Conservation (phyloP, 179 eudicot genomes). For the Corrigiola litoralis region DNA sequence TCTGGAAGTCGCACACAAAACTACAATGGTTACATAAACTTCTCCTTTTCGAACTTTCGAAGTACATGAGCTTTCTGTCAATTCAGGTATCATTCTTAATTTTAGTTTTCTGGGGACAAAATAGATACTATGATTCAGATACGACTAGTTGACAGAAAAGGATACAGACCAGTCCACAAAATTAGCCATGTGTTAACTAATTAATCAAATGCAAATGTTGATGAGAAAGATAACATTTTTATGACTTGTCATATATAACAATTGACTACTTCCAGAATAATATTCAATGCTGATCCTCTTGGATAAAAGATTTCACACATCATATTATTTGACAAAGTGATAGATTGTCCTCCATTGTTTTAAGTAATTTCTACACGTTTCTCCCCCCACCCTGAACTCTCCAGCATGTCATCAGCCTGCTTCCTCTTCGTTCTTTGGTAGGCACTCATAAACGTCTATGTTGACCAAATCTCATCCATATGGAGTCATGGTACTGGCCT, state of each 20-base stretch:
- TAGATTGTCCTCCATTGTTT: slow-evolving; percentile 11
- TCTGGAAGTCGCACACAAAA: too few species aligned
- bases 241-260: background rate
- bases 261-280: background rate
- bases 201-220: background rate
- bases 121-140: too few species aligned
- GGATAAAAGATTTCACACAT: slow-evolving; percentile 2
- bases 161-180: too few species aligned
- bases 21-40: too few species aligned
- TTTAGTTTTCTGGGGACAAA: too few species aligned
- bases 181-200: too few species aligned
- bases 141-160: too few species aligned
- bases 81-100: too few species aligned
- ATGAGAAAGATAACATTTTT: background rate
- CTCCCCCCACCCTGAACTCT: background rate
- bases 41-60: too few species aligned
- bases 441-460: background rate
- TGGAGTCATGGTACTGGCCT: background rate
- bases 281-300: slow-evolving; percentile 2
- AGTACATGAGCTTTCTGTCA: too few species aligned
- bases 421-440: background rate
- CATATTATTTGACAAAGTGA: background rate
- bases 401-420: slow-evolving; percentile 15
- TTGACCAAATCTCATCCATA: background rate
- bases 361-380: slow-evolving; percentile 6